A percentile compares a stretch with the other conserved stretches of the same genome.
phyloP scores from a whole-genome alignment of 495 filamentous ascomycete genomes.

The Echria macrotheca region DNA sequence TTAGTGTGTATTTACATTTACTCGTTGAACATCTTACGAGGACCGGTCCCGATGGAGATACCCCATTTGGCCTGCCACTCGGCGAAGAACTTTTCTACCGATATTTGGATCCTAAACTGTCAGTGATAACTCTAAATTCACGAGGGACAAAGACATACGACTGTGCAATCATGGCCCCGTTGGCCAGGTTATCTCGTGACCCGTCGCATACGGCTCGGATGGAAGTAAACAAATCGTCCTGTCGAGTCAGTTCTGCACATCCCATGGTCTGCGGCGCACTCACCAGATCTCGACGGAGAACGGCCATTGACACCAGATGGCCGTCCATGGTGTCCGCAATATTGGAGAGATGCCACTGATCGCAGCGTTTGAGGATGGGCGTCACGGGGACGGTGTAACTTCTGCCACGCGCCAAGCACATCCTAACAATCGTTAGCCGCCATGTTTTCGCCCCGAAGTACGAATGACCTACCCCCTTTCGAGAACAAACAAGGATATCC shows the following conservation, averaged over 20 bases:
- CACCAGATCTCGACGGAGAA: conserved; percentile 62
- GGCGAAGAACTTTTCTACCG: conserved; percentile 58
- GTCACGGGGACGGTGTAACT: conserved; percentile 62
- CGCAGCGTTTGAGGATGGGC: conserved; percentile 58
- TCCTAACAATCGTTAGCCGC: conserved; percentile 35
- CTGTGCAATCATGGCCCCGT: conserved; percentile 51
- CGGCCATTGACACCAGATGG: conserved; percentile 61
- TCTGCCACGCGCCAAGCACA: conserved; percentile 63
- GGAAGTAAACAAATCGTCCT: conserved; percentile 56
- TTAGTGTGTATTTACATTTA: background rate
- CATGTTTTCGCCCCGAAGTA: background rate
- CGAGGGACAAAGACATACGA: conserved; percentile 35
- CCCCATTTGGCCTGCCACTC: conserved; percentile 59
- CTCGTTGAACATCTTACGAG: conserved; percentile 31
- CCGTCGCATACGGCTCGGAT: conserved; percentile 61
- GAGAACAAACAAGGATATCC: conserved; percentile 68
- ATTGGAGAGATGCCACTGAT: conserved; percentile 58
- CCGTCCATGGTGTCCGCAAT: conserved; percentile 64
- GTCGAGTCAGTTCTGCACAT: conserved; percentile 11
- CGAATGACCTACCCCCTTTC: conserved; percentile 52
- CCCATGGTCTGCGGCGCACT: conserved; percentile 9
- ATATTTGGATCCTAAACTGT: conserved; percentile 47
- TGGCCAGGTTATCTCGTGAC: conserved; percentile 36
- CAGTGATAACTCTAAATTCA: background rate
- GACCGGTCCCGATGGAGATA: conserved; percentile 51